Base-by-base conservation (phyloP, 768 basidiomycete species). In the Lactarius akahatsu region DNA sequence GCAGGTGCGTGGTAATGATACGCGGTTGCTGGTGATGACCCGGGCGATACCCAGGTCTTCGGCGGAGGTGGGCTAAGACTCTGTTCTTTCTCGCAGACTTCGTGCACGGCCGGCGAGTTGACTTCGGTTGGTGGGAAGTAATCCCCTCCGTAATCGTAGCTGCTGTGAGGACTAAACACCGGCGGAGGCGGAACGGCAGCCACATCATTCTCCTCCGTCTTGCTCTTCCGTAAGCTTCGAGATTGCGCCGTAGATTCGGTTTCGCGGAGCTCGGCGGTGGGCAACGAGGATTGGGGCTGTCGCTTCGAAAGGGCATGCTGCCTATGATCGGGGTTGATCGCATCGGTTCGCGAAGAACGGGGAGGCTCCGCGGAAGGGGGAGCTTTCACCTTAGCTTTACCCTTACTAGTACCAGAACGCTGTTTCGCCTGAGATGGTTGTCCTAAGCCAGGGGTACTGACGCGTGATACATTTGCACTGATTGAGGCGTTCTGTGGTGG, bases 31-130 rank as follows among this genome's bases (percentile, higher is more conserved):
- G 66, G 47, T 0, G 65, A 62, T 30, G 61, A 43, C 2, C 45
- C 23, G 18, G 65, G 55, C 4, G 65, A 58, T 4, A 47, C 56
- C 65, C 61, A 62, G n/a, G 13, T 57, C 34, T 56, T 57, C 43
- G 26, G 55, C 16, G 28, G 61, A 43, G 61, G 50, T n/a, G 62
- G 50, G 20, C 38, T 62, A 36, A 34, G 65, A 36, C 57, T 63
- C 57, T 54, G 60, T 15, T 36, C 60, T 57, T 54, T 47, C 3
- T 58, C 45, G 26, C 23, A 9, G 30, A 38, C 30, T 15, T 40
- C 30, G 3, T 59, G 58, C 10, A n/a, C 20, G 11, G 8, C 47
- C 4, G 43, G 30, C 13, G 50, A 23, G 18, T 45, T 23, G 18
- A 40, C 34, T 30, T 26, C 66, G 26, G 26, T 36, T 20, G 57